Percentiles rank a stretch among this genome's conserved stretches.
phyloP scores from a whole-genome alignment of 1,139 yeast species.

The Candida anutae region DNA sequence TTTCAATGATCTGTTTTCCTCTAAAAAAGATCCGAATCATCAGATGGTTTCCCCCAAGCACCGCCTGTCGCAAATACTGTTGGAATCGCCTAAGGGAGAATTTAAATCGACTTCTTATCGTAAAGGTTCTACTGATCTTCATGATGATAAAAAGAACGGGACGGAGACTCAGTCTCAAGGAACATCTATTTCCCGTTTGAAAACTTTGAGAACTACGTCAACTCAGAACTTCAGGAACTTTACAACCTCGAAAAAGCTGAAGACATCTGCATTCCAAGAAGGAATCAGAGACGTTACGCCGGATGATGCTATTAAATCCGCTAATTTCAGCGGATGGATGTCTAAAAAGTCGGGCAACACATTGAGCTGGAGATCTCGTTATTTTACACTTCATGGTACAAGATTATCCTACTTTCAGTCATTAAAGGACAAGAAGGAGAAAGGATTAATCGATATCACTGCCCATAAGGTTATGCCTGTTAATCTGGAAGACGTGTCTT shows the following conservation, averaged over 20 bases:
- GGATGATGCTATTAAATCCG: constrained; percentile 66
- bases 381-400: constrained; percentile 86
- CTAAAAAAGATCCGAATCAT: background rate
- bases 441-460: constrained; percentile 91
- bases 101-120: constrained; percentile 19
- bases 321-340: constrained; percentile 92
- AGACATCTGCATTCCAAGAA: constrained; percentile 89
- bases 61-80: background rate
- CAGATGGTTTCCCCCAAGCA: background rate
- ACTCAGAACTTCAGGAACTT: constrained; percentile 38
- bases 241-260: constrained; percentile 44
- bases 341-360: constrained; percentile 76
- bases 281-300: constrained; percentile 78
- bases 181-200: constrained; percentile 23
- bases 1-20: background rate
- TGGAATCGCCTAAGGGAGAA: constrained; percentile 31
- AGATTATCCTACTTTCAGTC: constrained; percentile 80
- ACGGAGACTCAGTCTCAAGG: constrained; percentile 6
- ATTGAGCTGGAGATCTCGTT: constrained; percentile 89
- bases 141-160: constrained; percentile 23
- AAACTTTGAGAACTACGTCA: constrained; percentile 35
- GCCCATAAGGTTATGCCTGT: constrained; percentile 80
- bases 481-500: constrained; percentile 41
- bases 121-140: constrained; percentile 7
- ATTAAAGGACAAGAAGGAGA: constrained; percentile 75